Evolutionary conservation across 2,329 filamentous ascomycete species (phyloP).

Genomic region (Sarocladium brachiariae): DNA sequence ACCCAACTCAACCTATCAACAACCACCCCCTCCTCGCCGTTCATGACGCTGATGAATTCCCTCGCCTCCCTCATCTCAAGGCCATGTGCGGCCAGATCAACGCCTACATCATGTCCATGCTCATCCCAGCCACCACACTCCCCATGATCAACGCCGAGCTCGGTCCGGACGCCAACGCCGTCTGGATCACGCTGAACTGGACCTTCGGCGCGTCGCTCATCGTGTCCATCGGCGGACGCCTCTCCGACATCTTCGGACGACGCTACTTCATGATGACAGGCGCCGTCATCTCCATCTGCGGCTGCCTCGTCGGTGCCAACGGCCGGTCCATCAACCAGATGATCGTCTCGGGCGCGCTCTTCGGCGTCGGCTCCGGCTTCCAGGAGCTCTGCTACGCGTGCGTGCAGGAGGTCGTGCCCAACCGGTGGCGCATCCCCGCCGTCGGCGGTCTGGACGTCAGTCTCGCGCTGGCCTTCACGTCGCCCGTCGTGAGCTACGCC

Average conservation of each 20-base stretch:
- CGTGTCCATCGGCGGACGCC: conserved; percentile 26
- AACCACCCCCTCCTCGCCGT: not conserved
- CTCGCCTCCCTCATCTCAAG: not conserved
- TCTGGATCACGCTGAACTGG: conserved; percentile 28
- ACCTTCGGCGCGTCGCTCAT: conserved; percentile 26
- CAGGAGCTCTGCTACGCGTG: conserved; percentile 31
- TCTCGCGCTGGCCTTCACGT: conserved; percentile 12
- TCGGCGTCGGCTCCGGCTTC: conserved; percentile 32
- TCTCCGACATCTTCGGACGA: conserved; percentile 33
- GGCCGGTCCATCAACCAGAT: conserved; percentile 31
- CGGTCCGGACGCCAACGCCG: conserved; percentile 25
- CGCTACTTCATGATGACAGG: conserved; percentile 31
- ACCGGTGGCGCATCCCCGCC: conserved; percentile 28
- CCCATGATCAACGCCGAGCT: conserved; percentile 27
- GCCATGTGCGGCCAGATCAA: conserved; percentile 17
- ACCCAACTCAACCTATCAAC: too few species aligned
- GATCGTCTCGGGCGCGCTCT: conserved; percentile 32
- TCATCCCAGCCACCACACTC: conserved; percentile 26
- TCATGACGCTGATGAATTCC: not conserved
- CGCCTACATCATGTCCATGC: conserved; percentile 28
- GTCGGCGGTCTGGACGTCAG: conserved; percentile 28
- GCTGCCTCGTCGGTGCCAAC: conserved; percentile 31
- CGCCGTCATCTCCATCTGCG: conserved; percentile 24
- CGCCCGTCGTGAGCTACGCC: conserved; percentile 5
- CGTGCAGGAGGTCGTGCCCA: conserved; percentile 30